phyloP scores from a whole-genome alignment of 139 green algal genomes.

The Edaphochlamys debaryana region DNA sequence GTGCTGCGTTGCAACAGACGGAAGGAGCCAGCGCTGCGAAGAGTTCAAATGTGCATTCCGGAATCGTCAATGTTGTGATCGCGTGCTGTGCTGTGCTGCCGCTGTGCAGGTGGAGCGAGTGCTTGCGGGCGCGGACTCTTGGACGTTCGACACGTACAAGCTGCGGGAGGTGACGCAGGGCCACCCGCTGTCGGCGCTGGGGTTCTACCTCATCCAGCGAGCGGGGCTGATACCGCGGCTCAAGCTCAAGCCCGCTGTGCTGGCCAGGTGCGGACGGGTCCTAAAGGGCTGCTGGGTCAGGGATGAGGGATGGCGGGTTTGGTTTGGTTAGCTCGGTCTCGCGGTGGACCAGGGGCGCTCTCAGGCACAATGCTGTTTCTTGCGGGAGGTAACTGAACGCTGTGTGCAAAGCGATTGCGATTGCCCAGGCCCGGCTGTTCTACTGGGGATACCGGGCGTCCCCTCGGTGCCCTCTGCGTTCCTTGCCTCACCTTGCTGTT shows the following conservation, averaged over 20 bases:
- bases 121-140: slow-evolving; percentile 42
- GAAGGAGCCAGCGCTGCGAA: not conserved
- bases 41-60: no score
- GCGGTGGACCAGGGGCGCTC: no score
- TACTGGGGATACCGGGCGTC: no score
- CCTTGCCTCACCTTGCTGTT: not conserved
- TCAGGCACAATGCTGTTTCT: no score
- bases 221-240: slow-evolving; percentile 40
- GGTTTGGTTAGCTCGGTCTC: no score
- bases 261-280: slow-evolving; percentile 37
- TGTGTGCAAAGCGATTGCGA: no score
- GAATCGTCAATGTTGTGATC: not conserved
- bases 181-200: slow-evolving; percentile 43
- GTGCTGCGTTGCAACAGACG: not conserved
- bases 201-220: slow-evolving; percentile 41
- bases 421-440: no score
- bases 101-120: slow-evolving; percentile 48
- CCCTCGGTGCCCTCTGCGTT: no score
- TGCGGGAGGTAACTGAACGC: no score
- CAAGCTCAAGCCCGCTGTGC: slow-evolving; percentile 7
- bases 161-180: slow-evolving; percentile 44
- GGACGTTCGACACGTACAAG: slow-evolving; percentile 50
- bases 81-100: not conserved
- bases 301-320: no score
- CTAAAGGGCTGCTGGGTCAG: no score